phyloP scores from a whole-genome alignment of 371 early-diverging fungal genomes.

The Dipsacomyces acuminosporus region DNA sequence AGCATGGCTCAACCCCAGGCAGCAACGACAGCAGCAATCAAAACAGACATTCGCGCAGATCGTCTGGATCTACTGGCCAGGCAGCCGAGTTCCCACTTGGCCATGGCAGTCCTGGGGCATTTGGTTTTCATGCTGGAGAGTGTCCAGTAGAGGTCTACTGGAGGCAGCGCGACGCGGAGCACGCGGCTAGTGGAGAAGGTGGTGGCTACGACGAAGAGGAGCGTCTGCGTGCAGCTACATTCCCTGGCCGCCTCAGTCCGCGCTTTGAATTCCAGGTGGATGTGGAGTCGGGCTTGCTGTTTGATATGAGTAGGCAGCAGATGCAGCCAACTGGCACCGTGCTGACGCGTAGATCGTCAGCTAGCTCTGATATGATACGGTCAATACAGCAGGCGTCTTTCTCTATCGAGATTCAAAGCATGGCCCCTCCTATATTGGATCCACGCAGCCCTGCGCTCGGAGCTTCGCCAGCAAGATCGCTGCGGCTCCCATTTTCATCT shows the following conservation, averaged over 20 bases:
- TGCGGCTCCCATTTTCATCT: constrained; percentile 24
- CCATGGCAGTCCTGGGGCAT: constrained; percentile 8
- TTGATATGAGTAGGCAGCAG: background rate
- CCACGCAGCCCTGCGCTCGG: constrained; percentile 35
- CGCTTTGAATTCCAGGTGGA: background rate
- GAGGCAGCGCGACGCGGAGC: constrained; percentile 16
- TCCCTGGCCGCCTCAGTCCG: background rate
- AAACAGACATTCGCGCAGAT: constrained; percentile 16
- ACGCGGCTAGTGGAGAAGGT: too few species aligned
- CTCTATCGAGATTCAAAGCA: too few species aligned
- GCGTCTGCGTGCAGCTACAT: background rate
- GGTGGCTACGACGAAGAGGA: background rate
- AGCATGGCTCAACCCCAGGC: too few species aligned
- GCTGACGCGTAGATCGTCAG: constrained; percentile 16
- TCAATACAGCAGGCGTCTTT: too few species aligned
- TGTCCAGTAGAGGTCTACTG: constrained; percentile 23
- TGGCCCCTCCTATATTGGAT: constrained; percentile 22
- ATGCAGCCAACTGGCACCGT: background rate
- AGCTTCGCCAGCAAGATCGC: constrained; percentile 11
- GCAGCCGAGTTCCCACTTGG: constrained; percentile 3
- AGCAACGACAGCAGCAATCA: background rate
- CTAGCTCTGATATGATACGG: too few species aligned
- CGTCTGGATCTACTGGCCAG: constrained; percentile 24
- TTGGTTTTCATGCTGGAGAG: constrained; percentile 24
- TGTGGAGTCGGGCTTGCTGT: background rate